phyloP scores from a whole-genome alignment of 1,284 basidiomycete species.

The Marasmius tenuissimus region DNA sequence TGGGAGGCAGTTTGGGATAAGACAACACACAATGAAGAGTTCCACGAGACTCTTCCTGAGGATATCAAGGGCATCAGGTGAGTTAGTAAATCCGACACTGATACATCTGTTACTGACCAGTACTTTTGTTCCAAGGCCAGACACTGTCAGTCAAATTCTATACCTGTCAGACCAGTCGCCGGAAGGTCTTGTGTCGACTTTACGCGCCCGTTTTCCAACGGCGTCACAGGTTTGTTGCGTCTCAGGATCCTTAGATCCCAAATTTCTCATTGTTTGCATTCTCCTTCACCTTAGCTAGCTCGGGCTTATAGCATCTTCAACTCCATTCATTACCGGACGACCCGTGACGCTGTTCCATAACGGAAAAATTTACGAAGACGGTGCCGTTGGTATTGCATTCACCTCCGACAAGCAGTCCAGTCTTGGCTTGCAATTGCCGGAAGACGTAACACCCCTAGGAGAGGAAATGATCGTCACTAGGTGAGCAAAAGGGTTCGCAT shows the following conservation, averaged over 20 bases:
- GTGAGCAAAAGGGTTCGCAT: conserved; percentile 30
- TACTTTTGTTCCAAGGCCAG: conserved; percentile 24
- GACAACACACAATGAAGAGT: conserved; percentile 14
- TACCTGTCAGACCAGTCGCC: conserved; percentile 64
- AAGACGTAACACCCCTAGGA: conserved; percentile 53
- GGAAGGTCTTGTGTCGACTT: conserved; percentile 57
- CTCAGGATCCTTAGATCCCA: not conserved
- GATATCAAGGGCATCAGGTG: conserved; percentile 38
- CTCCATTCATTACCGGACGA: conserved; percentile 83
- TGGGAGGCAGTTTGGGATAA: conserved; percentile 56
- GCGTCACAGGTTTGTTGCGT: conserved; percentile 49
- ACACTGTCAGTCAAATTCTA: conserved; percentile 49
- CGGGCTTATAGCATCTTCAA: conserved; percentile 75
- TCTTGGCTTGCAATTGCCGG: conserved; percentile 43
- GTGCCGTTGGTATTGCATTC: conserved; percentile 76
- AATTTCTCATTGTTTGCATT: not conserved
- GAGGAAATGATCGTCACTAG: conserved; percentile 54
- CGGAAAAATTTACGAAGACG: conserved; percentile 55
- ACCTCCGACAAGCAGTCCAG: conserved; percentile 26
- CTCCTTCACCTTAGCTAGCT: conserved; percentile 40
- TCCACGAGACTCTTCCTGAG: conserved; percentile 30
- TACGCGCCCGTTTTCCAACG: conserved; percentile 43
- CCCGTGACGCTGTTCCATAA: conserved; percentile 77
- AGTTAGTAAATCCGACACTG: not conserved
- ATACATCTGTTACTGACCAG: not conserved